Evolutionary conservation across 441 rosid genomes (phyloP), one percentile per base, ranked within the genome.

Genomic region (Viola pubescens): DNA sequence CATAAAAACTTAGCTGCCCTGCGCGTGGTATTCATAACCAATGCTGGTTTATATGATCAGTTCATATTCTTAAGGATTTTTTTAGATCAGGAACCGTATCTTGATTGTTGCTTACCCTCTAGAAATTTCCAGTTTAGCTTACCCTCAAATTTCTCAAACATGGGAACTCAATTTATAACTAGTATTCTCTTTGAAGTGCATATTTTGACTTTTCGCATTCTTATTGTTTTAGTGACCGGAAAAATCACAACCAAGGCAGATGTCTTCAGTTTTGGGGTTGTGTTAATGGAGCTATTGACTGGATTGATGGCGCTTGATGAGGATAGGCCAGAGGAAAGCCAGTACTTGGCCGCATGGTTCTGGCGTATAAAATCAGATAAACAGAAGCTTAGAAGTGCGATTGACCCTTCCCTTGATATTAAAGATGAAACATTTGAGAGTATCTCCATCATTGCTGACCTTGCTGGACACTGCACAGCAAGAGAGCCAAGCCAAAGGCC

Each of bases 231-330:
- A 86, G 94, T 80, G 68, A 86, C 83, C 0, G 94, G 94, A 59
- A 86, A 83, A 69, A 79, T 86, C 65, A 86, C 94, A 9, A 86
- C 94, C 4, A 86, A 86, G 73, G 86, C 70, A 0, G 94, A 86
- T 43, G 89, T 86, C 64, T 86, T 86, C 59, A 86, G 94, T 63
- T 86, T 83, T 7, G 94, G 94, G 10, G 86, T 86, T n/a, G 89
- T 86, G 19, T 50, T 86, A 43, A 83, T 86, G 88, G 94, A 86
- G 69, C 73, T 86, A 47, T 43, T 86, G 68, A 86, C 94, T 4
- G 94, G 94, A 59, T 34, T 77, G 52, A 79, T 75, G 81, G 94
- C 89, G 12, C 82, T 86, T 0, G 94, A 86, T 5, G 89, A 80
- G 66, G 84, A 69, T 63, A 66, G 89, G 62, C 78, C 94, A 0